Evolutionary conservation across 202 grass and related monocot genomes (phyloP), one percentile per base, ranked within the genome.

Genomic region (Panicum virgatum): DNA sequence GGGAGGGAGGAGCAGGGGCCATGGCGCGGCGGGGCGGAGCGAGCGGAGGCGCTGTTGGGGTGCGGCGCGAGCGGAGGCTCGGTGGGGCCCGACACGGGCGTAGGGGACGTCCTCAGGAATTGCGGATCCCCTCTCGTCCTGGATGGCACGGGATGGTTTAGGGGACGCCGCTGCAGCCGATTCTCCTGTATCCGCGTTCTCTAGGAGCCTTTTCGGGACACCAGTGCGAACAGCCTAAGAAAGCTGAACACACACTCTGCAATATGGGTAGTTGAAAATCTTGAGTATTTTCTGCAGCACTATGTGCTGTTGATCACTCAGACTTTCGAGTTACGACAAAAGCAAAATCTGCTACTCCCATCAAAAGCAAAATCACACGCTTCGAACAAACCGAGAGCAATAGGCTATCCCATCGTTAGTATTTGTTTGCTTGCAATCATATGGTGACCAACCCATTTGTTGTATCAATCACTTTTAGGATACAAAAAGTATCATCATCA

Each of bases 341-440:
- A 26, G 44, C 30, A 25, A 52, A 38, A 25, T 48, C 15, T 62
- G 42, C 14, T 78, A n/a, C n/a, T n/a, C n/a, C n/a, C n/a, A n/a
- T n/a, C n/a, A n/a, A n/a, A n/a, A n/a, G n/a, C n/a, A n/a, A 39
- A 10, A 78, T 12, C 2, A 3, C 57, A 34, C 5, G 43, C 68
- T 30, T 65, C 1, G 4, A 40, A 23, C 19, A n/a, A 76, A 86
- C 39, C 42, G 1, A 61, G 58, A 30, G 29, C 27, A 56, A 61
- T 51, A 50, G 6, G 13, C 4, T n/a, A 43, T 16, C 12, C 5
- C 26, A 74, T 64, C 27, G 57, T 48, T 48, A 22, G 18, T 59
- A 86, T 59, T 67, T 47, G 12, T 26, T 58, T 60, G 29, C 39
- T n/a, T 81, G 44, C 69, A 68, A 81, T 57, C 70, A 81, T 34